A percentile compares a stretch with the other conserved stretches of the same genome.
phyloP scores from a whole-genome alignment of 2,329 filamentous ascomycete species.

The Calonectria honghensis region DNA sequence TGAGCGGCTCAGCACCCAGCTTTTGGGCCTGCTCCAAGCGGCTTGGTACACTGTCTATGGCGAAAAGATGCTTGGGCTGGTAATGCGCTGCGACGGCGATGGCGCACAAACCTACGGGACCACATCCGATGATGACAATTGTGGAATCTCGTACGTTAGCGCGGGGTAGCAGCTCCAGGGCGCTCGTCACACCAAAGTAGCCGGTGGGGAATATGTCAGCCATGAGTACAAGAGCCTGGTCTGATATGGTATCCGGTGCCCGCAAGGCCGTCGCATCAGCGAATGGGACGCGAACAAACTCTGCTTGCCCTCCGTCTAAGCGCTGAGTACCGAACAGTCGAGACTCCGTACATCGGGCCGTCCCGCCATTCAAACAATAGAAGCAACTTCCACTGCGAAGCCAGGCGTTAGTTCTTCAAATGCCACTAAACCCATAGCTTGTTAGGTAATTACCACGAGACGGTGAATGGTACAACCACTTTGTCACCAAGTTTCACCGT shows the following conservation, averaged over 20 bases:
- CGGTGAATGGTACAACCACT: background rate
- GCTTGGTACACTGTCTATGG: background rate
- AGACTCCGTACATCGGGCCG: slow-evolving; percentile 85
- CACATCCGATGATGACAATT: background rate
- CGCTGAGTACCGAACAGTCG: slow-evolving; percentile 82
- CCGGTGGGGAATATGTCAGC: slow-evolving; percentile 95
- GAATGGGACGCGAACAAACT: slow-evolving; percentile 87
- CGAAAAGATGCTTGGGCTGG: background rate
- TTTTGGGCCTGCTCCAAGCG: background rate
- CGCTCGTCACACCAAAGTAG: slow-evolving; percentile 88
- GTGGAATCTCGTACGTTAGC: background rate
- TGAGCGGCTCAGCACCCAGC: background rate
- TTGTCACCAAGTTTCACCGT: background rate
- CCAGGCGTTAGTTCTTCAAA: background rate
- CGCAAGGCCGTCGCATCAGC: slow-evolving; percentile 89
- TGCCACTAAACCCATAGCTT: background rate
- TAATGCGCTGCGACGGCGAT: background rate
- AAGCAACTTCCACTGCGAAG: slow-evolving; percentile 77
- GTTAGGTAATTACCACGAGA: background rate
- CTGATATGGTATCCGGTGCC: slow-evolving; percentile 78
- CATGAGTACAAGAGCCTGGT: slow-evolving; percentile 88
- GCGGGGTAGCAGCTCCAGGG: slow-evolving; percentile 67
- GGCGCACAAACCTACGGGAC: background rate
- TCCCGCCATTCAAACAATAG: slow-evolving; percentile 86
- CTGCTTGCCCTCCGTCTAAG: slow-evolving; percentile 87